Evolutionary conservation across 768 basidiomycete species (phyloP).

Genomic region (Pleurotus tuoliensis): DNA sequence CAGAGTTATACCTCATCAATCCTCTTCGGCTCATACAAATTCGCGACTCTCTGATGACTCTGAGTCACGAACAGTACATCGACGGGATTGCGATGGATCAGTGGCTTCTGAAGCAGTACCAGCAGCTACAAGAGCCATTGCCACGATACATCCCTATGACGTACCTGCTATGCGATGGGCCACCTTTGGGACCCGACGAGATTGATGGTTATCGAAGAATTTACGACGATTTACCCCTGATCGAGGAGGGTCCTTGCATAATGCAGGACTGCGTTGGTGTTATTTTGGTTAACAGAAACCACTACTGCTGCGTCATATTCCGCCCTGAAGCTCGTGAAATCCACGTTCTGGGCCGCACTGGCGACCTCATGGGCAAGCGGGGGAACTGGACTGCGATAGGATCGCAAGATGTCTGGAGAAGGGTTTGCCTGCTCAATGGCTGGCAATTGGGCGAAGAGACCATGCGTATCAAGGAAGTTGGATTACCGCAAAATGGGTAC

Average conservation of each 20-base stretch:
- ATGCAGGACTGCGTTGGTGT: not conserved
- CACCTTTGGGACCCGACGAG: not conserved
- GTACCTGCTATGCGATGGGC: not conserved
- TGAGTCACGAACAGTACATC: no score
- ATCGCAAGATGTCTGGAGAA: not conserved
- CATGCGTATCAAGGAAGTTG: not conserved
- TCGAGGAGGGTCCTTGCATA: not conserved
- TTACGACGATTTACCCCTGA: not conserved
- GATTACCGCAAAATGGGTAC: conserved; percentile 12
- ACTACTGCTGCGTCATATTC: conserved; percentile 5
- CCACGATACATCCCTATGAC: conserved; percentile 1
- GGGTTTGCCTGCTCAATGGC: not conserved
- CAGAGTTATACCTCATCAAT: no score
- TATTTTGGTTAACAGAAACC: not conserved
- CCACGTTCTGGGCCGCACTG: conserved; percentile 1
- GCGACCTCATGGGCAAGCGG: not conserved
- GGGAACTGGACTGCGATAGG: conserved; percentile 3
- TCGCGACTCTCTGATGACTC: no score
- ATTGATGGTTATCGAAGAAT: not conserved
- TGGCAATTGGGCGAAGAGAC: not conserved
- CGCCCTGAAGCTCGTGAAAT: not conserved
- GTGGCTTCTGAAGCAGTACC: conserved; percentile 3
- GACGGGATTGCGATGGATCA: not conserved
- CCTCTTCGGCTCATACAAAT: no score
- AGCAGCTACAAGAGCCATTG: not conserved